Conservation (phyloP, 768 basidiomycete species). For the Lentinula aciculospora region DNA sequence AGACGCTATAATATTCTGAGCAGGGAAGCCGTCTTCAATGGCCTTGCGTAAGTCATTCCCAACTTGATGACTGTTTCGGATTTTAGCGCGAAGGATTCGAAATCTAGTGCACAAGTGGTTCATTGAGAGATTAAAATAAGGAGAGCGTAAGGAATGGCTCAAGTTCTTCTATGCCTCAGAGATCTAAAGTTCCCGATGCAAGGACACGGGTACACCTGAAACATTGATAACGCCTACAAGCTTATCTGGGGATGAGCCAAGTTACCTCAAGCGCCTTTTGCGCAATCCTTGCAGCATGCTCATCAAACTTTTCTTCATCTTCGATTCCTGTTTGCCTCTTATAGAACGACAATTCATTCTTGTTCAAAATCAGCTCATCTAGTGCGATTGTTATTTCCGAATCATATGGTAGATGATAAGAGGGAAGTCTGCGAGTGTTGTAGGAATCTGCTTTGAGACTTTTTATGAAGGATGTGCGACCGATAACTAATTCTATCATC, state of each 20-base stretch:
- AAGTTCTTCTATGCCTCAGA: conserved; percentile 22
- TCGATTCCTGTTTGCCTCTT: conserved; percentile 15
- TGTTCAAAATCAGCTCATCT: too few relatives aligned
- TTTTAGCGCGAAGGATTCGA: conserved; percentile 15
- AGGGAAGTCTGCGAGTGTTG: too few relatives aligned
- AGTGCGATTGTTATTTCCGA: too few relatives aligned
- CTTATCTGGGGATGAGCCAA: too few relatives aligned
- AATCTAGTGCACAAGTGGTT: neutral
- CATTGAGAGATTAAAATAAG: neutral
- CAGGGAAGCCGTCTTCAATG: conserved; percentile 19
- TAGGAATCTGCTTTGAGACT: too few relatives aligned
- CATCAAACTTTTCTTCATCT: conserved; percentile 14
- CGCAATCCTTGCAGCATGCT: conserved; percentile 14
- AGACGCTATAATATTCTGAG: conserved; percentile 16
- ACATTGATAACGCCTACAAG: too few relatives aligned
- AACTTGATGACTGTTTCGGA: conserved; percentile 15
- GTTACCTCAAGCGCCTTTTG: conserved; percentile 14
- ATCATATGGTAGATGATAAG: too few relatives aligned
- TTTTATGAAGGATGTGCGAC: too few relatives aligned
- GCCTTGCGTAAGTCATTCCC: conserved; percentile 20
- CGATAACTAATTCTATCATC: too few relatives aligned
- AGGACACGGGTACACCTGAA: conserved; percentile 29
- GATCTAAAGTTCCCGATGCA: conserved; percentile 33
- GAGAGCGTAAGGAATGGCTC: too few relatives aligned
- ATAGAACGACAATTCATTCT: conserved; percentile 14